These are phyloP conservation scores for Globisporangium nunn DNA, from an alignment of 352 stramenopile species.

Conservation along the genomic window DNA sequence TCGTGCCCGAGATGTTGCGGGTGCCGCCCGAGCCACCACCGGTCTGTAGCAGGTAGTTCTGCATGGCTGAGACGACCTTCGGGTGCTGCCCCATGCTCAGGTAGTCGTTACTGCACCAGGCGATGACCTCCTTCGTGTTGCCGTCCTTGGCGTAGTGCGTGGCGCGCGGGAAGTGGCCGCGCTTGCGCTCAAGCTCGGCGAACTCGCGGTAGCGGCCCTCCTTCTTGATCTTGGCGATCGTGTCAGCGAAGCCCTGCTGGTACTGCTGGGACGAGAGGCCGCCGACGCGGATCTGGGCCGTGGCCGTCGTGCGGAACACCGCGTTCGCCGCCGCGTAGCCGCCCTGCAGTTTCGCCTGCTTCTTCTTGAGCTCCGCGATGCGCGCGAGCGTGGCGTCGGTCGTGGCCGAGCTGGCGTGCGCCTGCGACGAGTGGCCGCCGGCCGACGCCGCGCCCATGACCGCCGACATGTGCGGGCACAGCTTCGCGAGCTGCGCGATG, in stretches of 20 bases:
- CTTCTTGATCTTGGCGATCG: conserved; percentile 76
- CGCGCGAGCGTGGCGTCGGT: conserved; percentile 66
- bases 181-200: conserved; percentile 81
- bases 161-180: conserved; percentile 72
- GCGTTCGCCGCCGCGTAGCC: conserved; percentile 39
- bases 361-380: conserved; percentile 63
- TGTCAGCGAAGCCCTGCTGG: conserved; percentile 63
- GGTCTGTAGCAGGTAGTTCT: conserved; percentile 73
- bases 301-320: conserved; percentile 46
- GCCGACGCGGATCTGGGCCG: conserved; percentile 50
- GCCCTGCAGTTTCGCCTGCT: conserved; percentile 30
- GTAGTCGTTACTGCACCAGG: conserved; percentile 90
- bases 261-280: conserved; percentile 57
- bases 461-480: conserved; percentile 83
- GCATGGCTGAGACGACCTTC: conserved; percentile 79
- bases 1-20: conserved; percentile 88
- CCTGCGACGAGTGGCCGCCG: conserved; percentile 46
- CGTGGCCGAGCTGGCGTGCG: conserved; percentile 42
- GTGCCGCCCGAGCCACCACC: conserved; percentile 81
- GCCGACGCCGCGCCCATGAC: conserved; percentile 56
- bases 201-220: conserved; percentile 87
- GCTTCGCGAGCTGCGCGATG: conserved; percentile 77
- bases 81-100: conserved; percentile 88
- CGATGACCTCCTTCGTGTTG: conserved; percentile 77
- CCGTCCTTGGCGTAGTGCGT: conserved; percentile 67